These are phyloP conservation scores for Coemansia sp. DNA, from an alignment of 192 early-diverging fungal genomes.

Conservation along the genomic window DNA sequence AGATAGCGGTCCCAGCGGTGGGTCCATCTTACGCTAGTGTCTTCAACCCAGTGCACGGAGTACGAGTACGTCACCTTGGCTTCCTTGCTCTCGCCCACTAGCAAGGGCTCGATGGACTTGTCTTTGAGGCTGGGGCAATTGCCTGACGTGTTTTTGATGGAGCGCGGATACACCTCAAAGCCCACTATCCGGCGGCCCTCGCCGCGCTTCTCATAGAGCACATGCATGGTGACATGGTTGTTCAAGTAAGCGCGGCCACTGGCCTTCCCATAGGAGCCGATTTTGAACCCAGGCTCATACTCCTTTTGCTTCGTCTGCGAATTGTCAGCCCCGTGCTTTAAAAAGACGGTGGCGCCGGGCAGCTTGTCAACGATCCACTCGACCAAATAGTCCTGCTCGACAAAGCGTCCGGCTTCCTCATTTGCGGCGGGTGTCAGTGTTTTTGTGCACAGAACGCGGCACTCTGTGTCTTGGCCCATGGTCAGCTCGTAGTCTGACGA, in stretches of 20 bases:
- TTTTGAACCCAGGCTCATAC: conserved; percentile 61
- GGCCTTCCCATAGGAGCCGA: conserved; percentile 53
- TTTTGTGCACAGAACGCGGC: conserved; percentile 58
- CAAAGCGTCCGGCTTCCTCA: conserved; percentile 51
- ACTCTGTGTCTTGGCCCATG: conserved; percentile 52
- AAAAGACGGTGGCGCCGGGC: conserved; percentile 58
- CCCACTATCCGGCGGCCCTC: conserved; percentile 59
- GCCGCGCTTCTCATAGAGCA: conserved; percentile 55
- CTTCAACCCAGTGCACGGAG: conserved; percentile 70
- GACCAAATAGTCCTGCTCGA: conserved; percentile 60
- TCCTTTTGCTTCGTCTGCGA: conserved; percentile 7
- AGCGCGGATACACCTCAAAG: conserved; percentile 71
- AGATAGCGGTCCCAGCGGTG: conserved; percentile 70
- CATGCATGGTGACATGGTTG: conserved; percentile 64
- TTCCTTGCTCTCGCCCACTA: conserved; percentile 31
- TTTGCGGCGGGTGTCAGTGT: conserved; percentile 43
- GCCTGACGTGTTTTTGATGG: conserved; percentile 32
- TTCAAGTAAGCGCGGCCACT: conserved; percentile 57
- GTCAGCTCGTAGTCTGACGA: conserved; percentile 56
- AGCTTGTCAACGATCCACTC: conserved; percentile 72
- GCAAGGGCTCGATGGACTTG: background rate
- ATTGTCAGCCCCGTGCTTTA: conserved; percentile 4
- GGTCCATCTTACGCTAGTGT: conserved; percentile 49
- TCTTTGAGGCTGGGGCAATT: conserved; percentile 29
- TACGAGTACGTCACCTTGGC: conserved; percentile 62